Percentiles rank a stretch among this genome's conserved stretches.
Conservation (phyloP, 2,329 filamentous ascomycete genomes). For the Botrytis hyacinthi region DNA sequence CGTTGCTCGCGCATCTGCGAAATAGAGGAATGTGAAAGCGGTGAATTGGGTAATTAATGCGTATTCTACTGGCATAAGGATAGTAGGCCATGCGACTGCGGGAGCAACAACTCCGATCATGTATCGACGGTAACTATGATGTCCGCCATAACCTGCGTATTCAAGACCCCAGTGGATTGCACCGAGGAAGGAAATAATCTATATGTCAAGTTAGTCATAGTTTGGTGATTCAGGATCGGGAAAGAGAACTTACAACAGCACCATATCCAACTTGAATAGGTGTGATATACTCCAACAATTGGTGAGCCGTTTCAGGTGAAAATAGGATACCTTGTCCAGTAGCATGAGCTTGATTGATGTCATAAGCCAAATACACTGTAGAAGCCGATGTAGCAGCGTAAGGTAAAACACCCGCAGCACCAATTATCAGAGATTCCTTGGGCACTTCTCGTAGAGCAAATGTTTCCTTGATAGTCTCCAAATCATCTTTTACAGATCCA, state of each 20-base stretch:
- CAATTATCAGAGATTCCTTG: slow-evolving; percentile 64
- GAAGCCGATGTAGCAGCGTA: slow-evolving; percentile 82
- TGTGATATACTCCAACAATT: slow-evolving; percentile 73
- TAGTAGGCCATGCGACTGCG: slow-evolving; percentile 83
- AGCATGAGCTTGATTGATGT: slow-evolving; percentile 67
- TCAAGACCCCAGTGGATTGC: slow-evolving; percentile 93
- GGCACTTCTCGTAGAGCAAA: slow-evolving; percentile 65
- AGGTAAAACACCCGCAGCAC: slow-evolving; percentile 76
- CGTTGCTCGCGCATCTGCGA: slow-evolving; percentile 73
- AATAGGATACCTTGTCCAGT: slow-evolving; percentile 64
- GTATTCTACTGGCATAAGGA: slow-evolving; percentile 79
- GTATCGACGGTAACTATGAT: slow-evolving; percentile 76
- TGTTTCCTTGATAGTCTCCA: slow-evolving; percentile 67
- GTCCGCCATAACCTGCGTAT: slow-evolving; percentile 66
- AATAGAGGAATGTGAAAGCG: slow-evolving; percentile 83
- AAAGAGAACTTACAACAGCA: slow-evolving; percentile 61
- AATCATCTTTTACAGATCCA: slow-evolving; percentile 51
- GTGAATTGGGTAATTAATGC: slow-evolving; percentile 83
- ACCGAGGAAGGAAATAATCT: slow-evolving; percentile 91
- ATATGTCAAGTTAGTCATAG: slow-evolving; percentile 16
- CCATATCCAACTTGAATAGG: slow-evolving; percentile 89
- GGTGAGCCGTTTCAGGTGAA: slow-evolving; percentile 64
- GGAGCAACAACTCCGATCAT: slow-evolving; percentile 78
- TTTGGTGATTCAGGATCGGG: not conserved
- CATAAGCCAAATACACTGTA: slow-evolving; percentile 79